These are phyloP conservation scores for Alnus glutinosa DNA, from an alignment of 306 rosid genomes.

Conservation along the genomic window DNA sequence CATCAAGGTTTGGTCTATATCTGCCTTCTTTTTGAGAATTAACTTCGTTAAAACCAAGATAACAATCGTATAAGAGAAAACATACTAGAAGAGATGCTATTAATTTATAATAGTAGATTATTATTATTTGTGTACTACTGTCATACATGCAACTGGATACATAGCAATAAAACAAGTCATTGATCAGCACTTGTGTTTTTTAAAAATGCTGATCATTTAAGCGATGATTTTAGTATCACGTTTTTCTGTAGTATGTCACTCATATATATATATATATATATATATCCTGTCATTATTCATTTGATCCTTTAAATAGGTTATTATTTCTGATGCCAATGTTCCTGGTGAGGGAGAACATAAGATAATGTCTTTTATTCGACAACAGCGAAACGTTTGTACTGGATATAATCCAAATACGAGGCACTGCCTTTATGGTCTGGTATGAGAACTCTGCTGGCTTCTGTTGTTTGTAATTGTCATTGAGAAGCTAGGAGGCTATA, in stretches of 20 bases:
- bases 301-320: slow-evolving; percentile 31
- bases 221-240: no score
- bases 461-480: background rate
- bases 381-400: slow-evolving; percentile 34
- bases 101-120: no score
- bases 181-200: no score
- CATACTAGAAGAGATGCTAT: no score
- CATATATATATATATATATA: no score
- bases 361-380: slow-evolving; percentile 44
- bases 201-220: no score
- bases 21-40: background rate
- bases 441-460: slow-evolving; percentile 6
- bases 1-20: slow-evolving; percentile 34
- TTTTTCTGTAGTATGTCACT: background rate
- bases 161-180: no score
- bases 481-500: background rate
- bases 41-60: no score
- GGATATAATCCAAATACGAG: slow-evolving; percentile 45
- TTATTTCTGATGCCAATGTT: slow-evolving; percentile 62
- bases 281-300: background rate
- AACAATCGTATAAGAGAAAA: no score
- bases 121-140: no score
- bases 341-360: slow-evolving; percentile 81
- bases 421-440: slow-evolving; percentile 68
- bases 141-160: no score